These are phyloP conservation scores for Rhizopogon vulgaris DNA, from an alignment of 768 basidiomycete genomes.

Conservation along the genomic window DNA sequence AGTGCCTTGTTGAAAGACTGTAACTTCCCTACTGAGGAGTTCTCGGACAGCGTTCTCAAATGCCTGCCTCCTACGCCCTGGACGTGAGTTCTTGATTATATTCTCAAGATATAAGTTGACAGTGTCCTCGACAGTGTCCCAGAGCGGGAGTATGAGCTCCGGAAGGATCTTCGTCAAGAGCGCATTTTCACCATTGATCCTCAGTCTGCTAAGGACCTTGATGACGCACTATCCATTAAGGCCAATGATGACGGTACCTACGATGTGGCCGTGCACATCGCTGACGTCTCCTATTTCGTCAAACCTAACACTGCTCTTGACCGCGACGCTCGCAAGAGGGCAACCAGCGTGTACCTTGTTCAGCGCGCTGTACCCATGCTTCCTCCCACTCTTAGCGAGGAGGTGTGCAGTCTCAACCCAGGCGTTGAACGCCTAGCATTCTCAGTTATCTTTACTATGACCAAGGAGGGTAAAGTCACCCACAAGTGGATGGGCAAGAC, in stretches of 20 bases:
- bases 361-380: constrained; percentile 97
- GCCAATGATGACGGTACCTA: constrained; percentile 87
- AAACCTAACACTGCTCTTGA: constrained; percentile 96
- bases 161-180: constrained; percentile 81
- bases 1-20: constrained; percentile 96
- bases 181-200: constrained; percentile 95
- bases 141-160: constrained; percentile 80
- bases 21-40: constrained; percentile 98
- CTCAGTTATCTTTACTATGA: constrained; percentile 83
- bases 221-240: constrained; percentile 91
- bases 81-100: constrained; percentile 47
- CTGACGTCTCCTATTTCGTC: constrained; percentile 94
- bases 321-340: constrained; percentile 94
- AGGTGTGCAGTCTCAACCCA: constrained; percentile 87
- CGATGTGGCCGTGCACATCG: constrained; percentile 91
- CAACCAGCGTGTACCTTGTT: constrained; percentile 94
- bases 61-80: constrained; percentile 95
- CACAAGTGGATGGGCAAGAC: constrained; percentile 94
- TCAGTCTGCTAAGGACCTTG: constrained; percentile 81
- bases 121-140: constrained; percentile 53
- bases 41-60: constrained; percentile 90
- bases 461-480: constrained; percentile 70
- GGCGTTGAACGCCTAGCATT: constrained; percentile 88
- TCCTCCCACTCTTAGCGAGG: constrained; percentile 87
- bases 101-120: constrained; percentile 6